These are phyloP conservation scores for Pyrenochaeta sp. DNA, from an alignment of 2,329 filamentous ascomycete species.

Conservation along the genomic window DNA sequence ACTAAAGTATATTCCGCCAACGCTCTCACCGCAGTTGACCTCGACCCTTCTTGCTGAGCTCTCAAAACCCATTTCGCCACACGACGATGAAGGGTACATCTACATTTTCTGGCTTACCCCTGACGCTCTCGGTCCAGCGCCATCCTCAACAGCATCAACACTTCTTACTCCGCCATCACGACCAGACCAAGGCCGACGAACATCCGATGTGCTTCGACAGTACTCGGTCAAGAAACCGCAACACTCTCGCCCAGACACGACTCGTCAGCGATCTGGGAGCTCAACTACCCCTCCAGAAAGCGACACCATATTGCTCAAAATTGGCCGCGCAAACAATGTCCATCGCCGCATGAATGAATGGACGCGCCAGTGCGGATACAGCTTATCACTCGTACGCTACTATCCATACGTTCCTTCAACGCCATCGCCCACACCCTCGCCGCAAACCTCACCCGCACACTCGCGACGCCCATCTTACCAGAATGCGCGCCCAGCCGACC, in stretches of 20 bases:
- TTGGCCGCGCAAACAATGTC: slow-evolving; percentile 79
- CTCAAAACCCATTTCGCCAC: slow-evolving; percentile 74
- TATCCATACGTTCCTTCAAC: slow-evolving; percentile 76
- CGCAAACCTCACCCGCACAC: slow-evolving; percentile 36
- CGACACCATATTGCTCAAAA: slow-evolving; percentile 73
- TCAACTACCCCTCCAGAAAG: slow-evolving; percentile 33
- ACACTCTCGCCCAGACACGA: slow-evolving; percentile 10
- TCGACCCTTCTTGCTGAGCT: slow-evolving; percentile 80
- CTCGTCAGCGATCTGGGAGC: slow-evolving; percentile 9
- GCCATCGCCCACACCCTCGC: slow-evolving; percentile 34
- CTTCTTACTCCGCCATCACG: slow-evolving; percentile 64
- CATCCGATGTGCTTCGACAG: slow-evolving; percentile 44
- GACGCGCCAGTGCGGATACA: slow-evolving; percentile 90
- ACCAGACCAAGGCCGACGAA: slow-evolving; percentile 35
- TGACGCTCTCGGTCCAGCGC: slow-evolving; percentile 65
- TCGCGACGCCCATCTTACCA: slow-evolving; percentile 34
- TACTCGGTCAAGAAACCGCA: slow-evolving; percentile 37
- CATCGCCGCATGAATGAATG: slow-evolving; percentile 91
- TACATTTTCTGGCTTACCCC: slow-evolving; percentile 97
- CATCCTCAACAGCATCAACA: slow-evolving; percentile 55
- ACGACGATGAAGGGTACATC: slow-evolving; percentile 86
- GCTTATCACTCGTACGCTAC: slow-evolving; percentile 85
- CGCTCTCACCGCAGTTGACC: slow-evolving; percentile 71
- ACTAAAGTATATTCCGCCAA: slow-evolving; percentile 74
- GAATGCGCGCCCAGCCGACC: slow-evolving; percentile 20